A percentile compares a stretch with the other conserved stretches of the same genome.
Conservation (phyloP, 2,329 filamentous ascomycete species). For the Alternaria metachromatica region DNA sequence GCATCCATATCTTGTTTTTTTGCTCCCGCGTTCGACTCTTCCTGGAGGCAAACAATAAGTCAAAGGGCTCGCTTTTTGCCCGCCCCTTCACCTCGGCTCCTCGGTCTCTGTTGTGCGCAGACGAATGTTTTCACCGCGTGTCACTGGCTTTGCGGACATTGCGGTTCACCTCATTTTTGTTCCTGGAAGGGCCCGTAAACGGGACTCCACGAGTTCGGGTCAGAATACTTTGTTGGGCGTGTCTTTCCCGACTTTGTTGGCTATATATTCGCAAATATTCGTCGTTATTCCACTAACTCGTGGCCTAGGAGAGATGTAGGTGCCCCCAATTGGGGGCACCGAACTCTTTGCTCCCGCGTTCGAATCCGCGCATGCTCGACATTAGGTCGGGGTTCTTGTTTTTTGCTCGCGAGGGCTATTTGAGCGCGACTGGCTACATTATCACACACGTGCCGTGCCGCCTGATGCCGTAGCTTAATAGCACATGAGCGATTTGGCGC, state of each 20-base stretch:
- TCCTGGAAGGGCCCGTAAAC: background rate
- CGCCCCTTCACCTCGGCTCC: background rate
- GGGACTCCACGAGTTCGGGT: background rate
- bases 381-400: background rate
- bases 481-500: background rate
- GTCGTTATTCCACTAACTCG: background rate
- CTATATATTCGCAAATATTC: background rate
- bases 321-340: background rate
- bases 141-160: background rate
- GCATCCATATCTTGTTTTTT: background rate
- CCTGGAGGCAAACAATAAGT: background rate
- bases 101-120: background rate
- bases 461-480: background rate
- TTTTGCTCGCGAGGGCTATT: background rate
- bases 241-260: background rate
- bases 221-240: background rate
- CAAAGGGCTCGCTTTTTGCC: background rate
- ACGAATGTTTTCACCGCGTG: no score
- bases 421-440: background rate
- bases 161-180: background rate
- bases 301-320: constrained; percentile 1
- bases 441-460: background rate
- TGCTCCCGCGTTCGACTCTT: constrained; percentile 1
- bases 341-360: constrained; percentile 1
- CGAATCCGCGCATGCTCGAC: background rate